Percentiles rank a stretch among this genome's conserved stretches.
Evolutionary conservation across 208 protist species (phyloP).

Genomic region (Leishmania martiniquensis): DNA sequence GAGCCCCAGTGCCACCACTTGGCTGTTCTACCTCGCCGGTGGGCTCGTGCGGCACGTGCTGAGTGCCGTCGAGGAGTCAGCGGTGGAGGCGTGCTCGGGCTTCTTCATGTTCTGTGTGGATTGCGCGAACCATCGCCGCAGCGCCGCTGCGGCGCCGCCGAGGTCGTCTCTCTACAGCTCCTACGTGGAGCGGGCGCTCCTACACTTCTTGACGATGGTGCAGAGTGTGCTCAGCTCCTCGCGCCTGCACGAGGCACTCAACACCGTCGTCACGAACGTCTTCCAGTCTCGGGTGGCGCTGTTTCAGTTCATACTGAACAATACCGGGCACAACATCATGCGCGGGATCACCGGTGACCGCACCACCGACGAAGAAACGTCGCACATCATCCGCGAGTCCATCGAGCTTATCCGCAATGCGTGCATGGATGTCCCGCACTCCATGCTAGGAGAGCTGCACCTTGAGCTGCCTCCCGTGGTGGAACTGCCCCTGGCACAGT

Average conservation of each 20-base stretch:
- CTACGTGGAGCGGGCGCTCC: conserved; percentile 73
- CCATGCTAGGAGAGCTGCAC: conserved; percentile 54
- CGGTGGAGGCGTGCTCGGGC: conserved; percentile 49
- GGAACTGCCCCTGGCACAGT: conserved; percentile 81
- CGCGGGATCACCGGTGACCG: conserved; percentile 37
- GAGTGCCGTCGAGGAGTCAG: conserved; percentile 43
- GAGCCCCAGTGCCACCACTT: conserved; percentile 61
- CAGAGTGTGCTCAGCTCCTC: conserved; percentile 59
- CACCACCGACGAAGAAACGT: conserved; percentile 56
- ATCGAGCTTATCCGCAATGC: conserved; percentile 78
- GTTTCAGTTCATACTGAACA: conserved; percentile 87
- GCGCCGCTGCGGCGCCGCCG: conserved; percentile 10
- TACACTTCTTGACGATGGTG: conserved; percentile 75
- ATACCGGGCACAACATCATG: conserved; percentile 81
- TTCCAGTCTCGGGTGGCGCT: conserved; percentile 70
- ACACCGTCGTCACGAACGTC: conserved; percentile 58
- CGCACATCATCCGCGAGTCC: conserved; percentile 68
- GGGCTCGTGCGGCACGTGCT: conserved; percentile 56
- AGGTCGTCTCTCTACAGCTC: conserved; percentile 31
- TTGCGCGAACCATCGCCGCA: conserved; percentile 62
- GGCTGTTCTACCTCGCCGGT: conserved; percentile 82
- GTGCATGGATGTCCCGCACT: conserved; percentile 57
- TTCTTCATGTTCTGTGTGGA: conserved; percentile 76
- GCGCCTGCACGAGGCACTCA: conserved; percentile 53
- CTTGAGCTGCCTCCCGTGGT: conserved; percentile 78